Percentiles rank a stretch among this genome's conserved stretches.
Evolutionary conservation across 129 eudicot species (phyloP).

Genomic region (Flaveria linearis): DNA sequence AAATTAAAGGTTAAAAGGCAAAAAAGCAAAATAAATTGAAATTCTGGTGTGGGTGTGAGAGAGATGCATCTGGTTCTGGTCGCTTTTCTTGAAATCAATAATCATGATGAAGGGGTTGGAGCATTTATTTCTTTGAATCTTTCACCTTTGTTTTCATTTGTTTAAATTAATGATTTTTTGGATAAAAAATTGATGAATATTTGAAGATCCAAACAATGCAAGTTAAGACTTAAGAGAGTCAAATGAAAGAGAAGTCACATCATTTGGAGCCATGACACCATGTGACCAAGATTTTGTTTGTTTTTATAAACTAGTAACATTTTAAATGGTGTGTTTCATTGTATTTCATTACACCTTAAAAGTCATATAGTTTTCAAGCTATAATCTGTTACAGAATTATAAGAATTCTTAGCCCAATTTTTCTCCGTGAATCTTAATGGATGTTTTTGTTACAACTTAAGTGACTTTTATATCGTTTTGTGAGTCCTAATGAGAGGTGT

Average conservation of each 20-base stretch:
- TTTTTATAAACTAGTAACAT: not conserved
- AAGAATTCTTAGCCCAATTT: too few relatives aligned
- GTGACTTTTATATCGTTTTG: too few relatives aligned
- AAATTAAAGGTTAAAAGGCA: constrained; percentile 27
- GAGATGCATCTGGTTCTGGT: constrained; percentile 34
- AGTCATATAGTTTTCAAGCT: too few relatives aligned
- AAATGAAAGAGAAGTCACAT: not conserved
- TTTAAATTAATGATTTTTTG: not conserved
- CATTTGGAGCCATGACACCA: not conserved
- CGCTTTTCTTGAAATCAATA: constrained; percentile 23
- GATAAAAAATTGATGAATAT: not conserved
- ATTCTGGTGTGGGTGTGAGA: constrained; percentile 18
- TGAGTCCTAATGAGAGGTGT: too few relatives aligned
- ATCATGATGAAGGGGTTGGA: constrained; percentile 3
- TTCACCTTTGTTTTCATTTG: constrained; percentile 14
- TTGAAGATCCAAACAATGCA: not conserved
- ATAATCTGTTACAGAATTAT: too few relatives aligned
- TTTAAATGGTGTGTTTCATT: not conserved
- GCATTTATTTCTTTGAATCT: constrained; percentile 20
- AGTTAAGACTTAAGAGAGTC: not conserved
- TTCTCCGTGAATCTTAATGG: too few relatives aligned
- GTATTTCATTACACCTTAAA: too few relatives aligned
- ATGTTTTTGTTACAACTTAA: too few relatives aligned
- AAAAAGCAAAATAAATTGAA: constrained; percentile 14
- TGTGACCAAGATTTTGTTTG: not conserved